Evolutionary conservation across 2,329 filamentous ascomycete species (phyloP).

Genomic region (Trichophaea hybrida): DNA sequence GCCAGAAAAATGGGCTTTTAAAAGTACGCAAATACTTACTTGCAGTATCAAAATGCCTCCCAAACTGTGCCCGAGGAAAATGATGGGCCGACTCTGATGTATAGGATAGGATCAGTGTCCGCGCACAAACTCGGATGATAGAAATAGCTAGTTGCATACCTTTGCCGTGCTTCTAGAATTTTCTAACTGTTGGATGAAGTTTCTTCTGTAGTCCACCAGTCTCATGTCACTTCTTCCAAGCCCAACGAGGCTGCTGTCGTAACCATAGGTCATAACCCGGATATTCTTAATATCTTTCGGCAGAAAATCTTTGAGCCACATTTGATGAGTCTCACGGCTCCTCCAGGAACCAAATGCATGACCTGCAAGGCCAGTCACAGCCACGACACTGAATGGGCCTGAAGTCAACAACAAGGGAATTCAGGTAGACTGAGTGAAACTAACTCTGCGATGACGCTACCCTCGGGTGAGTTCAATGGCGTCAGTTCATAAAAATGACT

Average conservation of each 20-base stretch:
- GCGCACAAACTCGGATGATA: too few species aligned
- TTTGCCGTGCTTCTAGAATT: neutral
- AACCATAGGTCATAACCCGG: constrained; percentile 8
- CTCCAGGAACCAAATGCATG: constrained; percentile 10
- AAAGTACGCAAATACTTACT: neutral
- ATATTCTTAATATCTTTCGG: constrained; percentile 4
- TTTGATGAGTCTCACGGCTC: constrained; percentile 2
- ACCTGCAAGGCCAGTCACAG: too few species aligned
- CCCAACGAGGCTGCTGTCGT: neutral
- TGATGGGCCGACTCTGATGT: constrained; percentile 1
- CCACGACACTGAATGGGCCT: too few species aligned
- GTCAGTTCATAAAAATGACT: constrained; percentile 5
- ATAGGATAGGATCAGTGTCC: too few species aligned
- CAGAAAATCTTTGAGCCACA: constrained; percentile 8
- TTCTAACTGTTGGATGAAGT: too few species aligned
- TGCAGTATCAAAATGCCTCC: too few species aligned
- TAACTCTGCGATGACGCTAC: too few species aligned
- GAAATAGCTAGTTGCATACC: neutral
- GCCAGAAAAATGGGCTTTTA: too few species aligned
- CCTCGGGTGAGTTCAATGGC: too few species aligned
- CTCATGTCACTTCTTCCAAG: neutral
- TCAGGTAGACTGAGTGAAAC: too few species aligned
- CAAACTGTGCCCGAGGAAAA: constrained; percentile 10
- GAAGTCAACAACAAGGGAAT: too few species aligned
- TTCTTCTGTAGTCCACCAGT: neutral